phyloP scores from a whole-genome alignment of 1,284 basidiomycete genomes.

The Malassezia psittaci region DNA sequence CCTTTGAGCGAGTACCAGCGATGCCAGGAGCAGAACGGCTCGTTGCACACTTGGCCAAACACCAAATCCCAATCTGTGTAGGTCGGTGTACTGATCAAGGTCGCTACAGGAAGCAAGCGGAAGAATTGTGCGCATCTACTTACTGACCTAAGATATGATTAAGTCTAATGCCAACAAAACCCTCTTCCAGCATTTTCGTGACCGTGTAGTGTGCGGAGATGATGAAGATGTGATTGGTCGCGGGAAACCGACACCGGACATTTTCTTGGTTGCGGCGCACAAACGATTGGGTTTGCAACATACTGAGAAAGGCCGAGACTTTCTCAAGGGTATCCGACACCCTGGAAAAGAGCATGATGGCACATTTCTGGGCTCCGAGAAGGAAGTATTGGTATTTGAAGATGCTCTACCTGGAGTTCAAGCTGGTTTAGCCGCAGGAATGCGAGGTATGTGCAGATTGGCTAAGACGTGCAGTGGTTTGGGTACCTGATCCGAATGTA shows the following conservation, averaged over 20 bases:
- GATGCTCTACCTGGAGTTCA: conserved; percentile 45
- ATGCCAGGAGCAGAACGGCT: conserved; percentile 44
- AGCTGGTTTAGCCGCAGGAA: conserved; percentile 40
- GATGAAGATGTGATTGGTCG: conserved; percentile 27
- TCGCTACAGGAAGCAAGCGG: conserved; percentile 44
- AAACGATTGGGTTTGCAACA: conserved; percentile 30
- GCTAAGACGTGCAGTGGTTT: conserved; percentile 27
- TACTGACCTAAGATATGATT: conserved; percentile 24
- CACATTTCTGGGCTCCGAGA: conserved; percentile 26
- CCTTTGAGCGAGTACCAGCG: conserved; percentile 37
- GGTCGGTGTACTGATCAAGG: background rate
- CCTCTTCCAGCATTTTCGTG: conserved; percentile 36
- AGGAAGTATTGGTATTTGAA: conserved; percentile 45
- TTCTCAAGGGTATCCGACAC: conserved; percentile 20
- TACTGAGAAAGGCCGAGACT: conserved; percentile 17
- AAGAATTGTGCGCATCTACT: conserved; percentile 26
- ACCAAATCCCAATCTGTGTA: conserved; percentile 40
- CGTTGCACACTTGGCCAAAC: conserved; percentile 37
- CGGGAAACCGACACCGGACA: conserved; percentile 46
- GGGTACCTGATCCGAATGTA: conserved; percentile 42
- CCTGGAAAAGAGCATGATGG: conserved; percentile 32
- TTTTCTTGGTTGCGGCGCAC: conserved; percentile 44
- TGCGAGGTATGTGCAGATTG: conserved; percentile 30
- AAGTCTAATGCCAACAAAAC: conserved; percentile 31
- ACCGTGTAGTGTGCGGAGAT: conserved; percentile 42